phyloP scores from a whole-genome alignment of 2,329 filamentous ascomycete species.

The Aureobasidium uvarum region DNA sequence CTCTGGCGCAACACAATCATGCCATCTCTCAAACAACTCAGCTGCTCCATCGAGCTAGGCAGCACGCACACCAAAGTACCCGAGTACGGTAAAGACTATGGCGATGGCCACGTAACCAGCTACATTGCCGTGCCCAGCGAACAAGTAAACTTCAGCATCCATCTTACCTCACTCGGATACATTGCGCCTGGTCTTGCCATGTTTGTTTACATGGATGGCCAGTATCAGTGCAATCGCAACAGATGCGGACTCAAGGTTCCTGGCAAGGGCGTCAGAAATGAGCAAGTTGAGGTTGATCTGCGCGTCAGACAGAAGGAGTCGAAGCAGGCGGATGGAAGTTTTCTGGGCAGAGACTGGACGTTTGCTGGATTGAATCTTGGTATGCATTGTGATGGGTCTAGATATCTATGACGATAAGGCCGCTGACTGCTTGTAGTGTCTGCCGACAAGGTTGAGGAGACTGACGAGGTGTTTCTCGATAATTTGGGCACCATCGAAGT shows the following conservation, averaged over 20 bases:
- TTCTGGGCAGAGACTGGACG: constrained; percentile 54
- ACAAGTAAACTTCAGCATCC: constrained; percentile 50
- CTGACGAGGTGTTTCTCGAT: constrained; percentile 35
- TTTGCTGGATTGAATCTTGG: constrained; percentile 53
- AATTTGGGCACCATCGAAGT: constrained; percentile 52
- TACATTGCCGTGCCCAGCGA: constrained; percentile 52
- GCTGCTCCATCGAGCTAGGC: constrained; percentile 52
- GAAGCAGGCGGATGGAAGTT: constrained; percentile 45
- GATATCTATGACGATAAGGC: no score
- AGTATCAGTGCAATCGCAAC: constrained; percentile 59
- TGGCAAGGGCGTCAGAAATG: constrained; percentile 32
- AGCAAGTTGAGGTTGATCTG: constrained; percentile 49
- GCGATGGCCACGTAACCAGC: constrained; percentile 53
- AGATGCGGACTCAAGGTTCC: constrained; percentile 44
- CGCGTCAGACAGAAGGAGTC: constrained; percentile 56
- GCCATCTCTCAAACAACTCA: constrained; percentile 55
- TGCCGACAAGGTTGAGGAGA: constrained; percentile 41
- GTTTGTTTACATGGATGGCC: constrained; percentile 58
- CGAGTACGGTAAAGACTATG: constrained; percentile 53
- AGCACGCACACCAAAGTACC: constrained; percentile 45
- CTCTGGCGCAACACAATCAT: constrained; percentile 40
- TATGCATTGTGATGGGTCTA: constrained; percentile 31
- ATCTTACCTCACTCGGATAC: constrained; percentile 50
- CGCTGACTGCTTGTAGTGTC: constrained; percentile 36
- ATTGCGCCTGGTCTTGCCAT: constrained; percentile 55